Percentiles rank a stretch among this genome's conserved stretches.
Conservation (phyloP, 257 asterid species). For the Ehretia macrophylla region DNA sequence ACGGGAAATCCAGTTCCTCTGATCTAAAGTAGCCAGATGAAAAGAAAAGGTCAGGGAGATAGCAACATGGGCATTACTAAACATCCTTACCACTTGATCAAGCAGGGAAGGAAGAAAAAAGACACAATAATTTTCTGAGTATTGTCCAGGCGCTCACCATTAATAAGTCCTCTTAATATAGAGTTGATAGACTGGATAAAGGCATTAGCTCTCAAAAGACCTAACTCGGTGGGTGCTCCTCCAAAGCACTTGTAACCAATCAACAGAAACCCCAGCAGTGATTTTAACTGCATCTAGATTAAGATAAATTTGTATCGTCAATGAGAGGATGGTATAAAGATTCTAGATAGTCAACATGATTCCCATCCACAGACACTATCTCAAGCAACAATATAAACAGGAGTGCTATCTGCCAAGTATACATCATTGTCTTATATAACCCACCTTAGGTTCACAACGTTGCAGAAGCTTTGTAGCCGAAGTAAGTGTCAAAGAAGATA, state of each 20-base stretch:
- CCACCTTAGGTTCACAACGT: constrained; percentile 64
- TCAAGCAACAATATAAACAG: constrained; percentile 12
- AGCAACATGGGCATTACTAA: too few species aligned
- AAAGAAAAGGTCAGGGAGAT: not conserved
- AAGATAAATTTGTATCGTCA: constrained; percentile 6
- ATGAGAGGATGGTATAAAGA: constrained; percentile 15
- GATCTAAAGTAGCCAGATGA: not conserved
- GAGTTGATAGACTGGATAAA: constrained; percentile 59
- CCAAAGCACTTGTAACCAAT: constrained; percentile 83
- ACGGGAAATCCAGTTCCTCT: too few species aligned
- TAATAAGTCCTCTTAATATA: constrained; percentile 31
- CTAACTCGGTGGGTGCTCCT: constrained; percentile 60
- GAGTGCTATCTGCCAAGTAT: not conserved
- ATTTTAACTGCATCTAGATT: constrained; percentile 73
- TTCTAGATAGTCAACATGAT: not conserved
- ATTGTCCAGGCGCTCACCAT: constrained; percentile 45
- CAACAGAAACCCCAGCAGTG: constrained; percentile 57
- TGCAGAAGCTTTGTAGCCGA: constrained; percentile 53
- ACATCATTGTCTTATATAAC: constrained; percentile 6
- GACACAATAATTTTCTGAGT: not conserved
- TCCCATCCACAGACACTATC: not conserved
- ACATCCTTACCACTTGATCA: not conserved
- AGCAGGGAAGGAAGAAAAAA: not conserved
- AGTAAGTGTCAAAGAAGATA: constrained; percentile 35
- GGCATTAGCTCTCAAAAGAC: constrained; percentile 52